Percentiles rank a stretch among this genome's conserved stretches.
phyloP scores from a whole-genome alignment of 331 rosid species.

The Quercus tomentella region DNA sequence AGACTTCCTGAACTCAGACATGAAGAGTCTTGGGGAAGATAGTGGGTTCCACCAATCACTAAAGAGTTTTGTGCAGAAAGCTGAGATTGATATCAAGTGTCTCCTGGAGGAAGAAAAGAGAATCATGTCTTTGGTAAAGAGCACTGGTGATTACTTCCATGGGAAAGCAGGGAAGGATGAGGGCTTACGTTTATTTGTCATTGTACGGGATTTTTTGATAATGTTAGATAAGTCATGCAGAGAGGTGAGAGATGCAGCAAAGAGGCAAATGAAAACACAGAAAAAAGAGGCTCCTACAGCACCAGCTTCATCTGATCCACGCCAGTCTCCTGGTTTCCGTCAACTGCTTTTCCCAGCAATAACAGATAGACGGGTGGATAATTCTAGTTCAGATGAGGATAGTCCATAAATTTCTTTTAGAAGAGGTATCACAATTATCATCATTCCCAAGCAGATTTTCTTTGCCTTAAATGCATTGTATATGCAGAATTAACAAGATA shows the following conservation, averaged over 20 bases:
- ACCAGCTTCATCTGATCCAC: conserved; percentile 34
- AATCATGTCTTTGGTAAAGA: conserved; percentile 79
- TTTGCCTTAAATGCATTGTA: conserved; percentile 9
- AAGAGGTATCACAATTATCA: conserved; percentile 22
- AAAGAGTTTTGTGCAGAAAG: conserved; percentile 58
- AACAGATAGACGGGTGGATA: conserved; percentile 47
- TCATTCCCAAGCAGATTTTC: conserved; percentile 11
- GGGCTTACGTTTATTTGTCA: conserved; percentile 69
- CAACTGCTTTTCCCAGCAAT: conserved; percentile 58
- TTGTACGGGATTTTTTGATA: conserved; percentile 78
- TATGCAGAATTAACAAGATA: background rate
- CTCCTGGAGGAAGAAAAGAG: conserved; percentile 75
- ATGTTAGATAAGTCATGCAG: conserved; percentile 81
- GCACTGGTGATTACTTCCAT: conserved; percentile 92
- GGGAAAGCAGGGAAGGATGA: conserved; percentile 87
- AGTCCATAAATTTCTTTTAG: conserved; percentile 47
- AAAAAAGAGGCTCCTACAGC: conserved; percentile 34
- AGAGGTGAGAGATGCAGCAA: conserved; percentile 50
- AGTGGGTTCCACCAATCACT: conserved; percentile 44
- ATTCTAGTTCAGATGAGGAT: conserved; percentile 86
- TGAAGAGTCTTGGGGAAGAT: conserved; percentile 32
- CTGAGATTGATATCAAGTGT: conserved; percentile 50
- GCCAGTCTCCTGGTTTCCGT: conserved; percentile 39
- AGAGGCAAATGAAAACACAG: conserved; percentile 28
- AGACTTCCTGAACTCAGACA: conserved; percentile 52